Percentiles rank a stretch among this genome's conserved stretches.
Evolutionary conservation across 2,329 filamentous ascomycete genomes (phyloP).

Genomic region (Purpureocillium lavendulum): DNA sequence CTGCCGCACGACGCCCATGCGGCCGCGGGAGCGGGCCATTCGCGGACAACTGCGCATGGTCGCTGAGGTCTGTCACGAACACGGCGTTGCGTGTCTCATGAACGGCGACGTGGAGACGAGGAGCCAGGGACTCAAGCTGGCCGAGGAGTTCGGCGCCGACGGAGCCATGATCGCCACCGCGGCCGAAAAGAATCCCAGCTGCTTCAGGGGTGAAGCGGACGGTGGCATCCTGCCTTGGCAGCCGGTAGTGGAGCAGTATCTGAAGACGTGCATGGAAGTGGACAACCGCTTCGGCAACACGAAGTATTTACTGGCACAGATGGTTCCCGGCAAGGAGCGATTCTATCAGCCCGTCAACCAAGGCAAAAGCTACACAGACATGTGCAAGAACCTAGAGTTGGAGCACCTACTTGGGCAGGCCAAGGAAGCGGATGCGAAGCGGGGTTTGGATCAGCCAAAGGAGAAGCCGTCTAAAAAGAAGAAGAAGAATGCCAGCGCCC

Average conservation of each 20-base stretch:
- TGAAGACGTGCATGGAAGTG: constrained; percentile 63
- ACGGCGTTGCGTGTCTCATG: constrained; percentile 87
- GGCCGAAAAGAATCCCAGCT: constrained; percentile 85
- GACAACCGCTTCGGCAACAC: constrained; percentile 89
- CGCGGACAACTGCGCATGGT: constrained; percentile 82
- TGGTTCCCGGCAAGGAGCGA: constrained; percentile 72
- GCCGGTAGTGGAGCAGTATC: constrained; percentile 68
- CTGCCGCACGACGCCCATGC: constrained; percentile 94
- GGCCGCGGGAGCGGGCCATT: constrained; percentile 80
- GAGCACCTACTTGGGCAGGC: constrained; percentile 57
- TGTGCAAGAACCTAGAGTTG: constrained; percentile 58
- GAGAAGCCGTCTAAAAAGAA: constrained; percentile 20
- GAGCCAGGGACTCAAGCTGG: constrained; percentile 63
- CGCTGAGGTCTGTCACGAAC: constrained; percentile 67
- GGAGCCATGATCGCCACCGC: constrained; percentile 96
- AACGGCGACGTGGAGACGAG: constrained; percentile 83
- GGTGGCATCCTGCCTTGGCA: constrained; percentile 68
- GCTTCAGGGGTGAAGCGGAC: constrained; percentile 62
- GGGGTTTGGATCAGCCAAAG: constrained; percentile 48
- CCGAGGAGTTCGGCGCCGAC: constrained; percentile 75
- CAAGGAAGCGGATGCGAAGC: constrained; percentile 52
- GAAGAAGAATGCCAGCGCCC: constrained; percentile 27
- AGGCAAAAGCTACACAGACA: constrained; percentile 62
- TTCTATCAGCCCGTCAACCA: constrained; percentile 53
- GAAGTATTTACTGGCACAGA: constrained; percentile 79